A percentile compares a stretch with the other conserved stretches of the same genome.
phyloP scores from a whole-genome alignment of 306 rosid species.

The Vicia faba region DNA sequence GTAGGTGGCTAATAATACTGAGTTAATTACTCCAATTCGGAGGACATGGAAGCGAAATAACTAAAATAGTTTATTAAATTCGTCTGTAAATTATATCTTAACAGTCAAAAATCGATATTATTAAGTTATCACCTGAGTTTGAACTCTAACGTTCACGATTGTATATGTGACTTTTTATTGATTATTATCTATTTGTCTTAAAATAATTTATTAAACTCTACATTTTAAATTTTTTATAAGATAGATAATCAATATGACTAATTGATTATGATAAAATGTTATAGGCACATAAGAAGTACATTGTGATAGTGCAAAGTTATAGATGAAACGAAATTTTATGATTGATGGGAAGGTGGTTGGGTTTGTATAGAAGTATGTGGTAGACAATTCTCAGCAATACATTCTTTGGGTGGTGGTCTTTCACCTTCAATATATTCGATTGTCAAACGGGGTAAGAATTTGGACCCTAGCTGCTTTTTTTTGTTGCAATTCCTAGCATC shows the following conservation, averaged over 20 bases:
- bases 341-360: slow-evolving; percentile 31
- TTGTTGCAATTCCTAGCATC: slow-evolving; percentile 34
- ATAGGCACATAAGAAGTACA: neutral
- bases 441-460: slow-evolving; percentile 44
- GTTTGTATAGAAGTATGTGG: slow-evolving; percentile 41
- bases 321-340: slow-evolving; percentile 35
- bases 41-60: neutral
- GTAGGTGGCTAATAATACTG: slow-evolving; percentile 1
- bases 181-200: no score
- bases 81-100: no score
- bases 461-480: slow-evolving; percentile 43
- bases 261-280: neutral
- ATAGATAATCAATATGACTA: neutral
- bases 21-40: neutral
- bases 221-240: no score
- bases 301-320: slow-evolving; percentile 21
- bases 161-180: no score
- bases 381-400: slow-evolving; percentile 28
- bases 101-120: no score
- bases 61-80: neutral
- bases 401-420: slow-evolving; percentile 43
- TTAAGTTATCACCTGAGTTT: no score
- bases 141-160: no score
- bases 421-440: slow-evolving; percentile 56
- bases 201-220: no score